Evolutionary conservation across 83 land plant genomes (phyloP).

Genomic region (Diphasiastrum complanatum): DNA sequence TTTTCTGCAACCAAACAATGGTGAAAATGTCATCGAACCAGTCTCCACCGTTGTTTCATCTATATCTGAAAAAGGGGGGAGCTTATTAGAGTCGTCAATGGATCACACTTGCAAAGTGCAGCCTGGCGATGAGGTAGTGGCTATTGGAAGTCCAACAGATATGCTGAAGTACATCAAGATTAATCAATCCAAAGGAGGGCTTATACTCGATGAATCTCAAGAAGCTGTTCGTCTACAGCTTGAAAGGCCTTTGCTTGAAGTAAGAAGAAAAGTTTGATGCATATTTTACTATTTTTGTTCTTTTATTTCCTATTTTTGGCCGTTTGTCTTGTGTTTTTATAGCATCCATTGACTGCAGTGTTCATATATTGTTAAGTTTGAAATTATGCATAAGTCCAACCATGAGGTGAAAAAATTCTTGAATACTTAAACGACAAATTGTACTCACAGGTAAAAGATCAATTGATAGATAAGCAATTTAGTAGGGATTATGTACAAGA

Average conservation of each 20-base stretch:
- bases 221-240: constrained; percentile 29
- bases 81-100: constrained; percentile 26
- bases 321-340: too few species aligned
- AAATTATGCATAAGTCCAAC: too few species aligned
- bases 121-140: constrained; percentile 31
- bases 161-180: constrained; percentile 22
- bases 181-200: neutral
- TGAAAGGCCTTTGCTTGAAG: constrained; percentile 23
- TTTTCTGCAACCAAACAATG: too few species aligned
- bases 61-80: constrained; percentile 21
- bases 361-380: neutral
- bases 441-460: neutral
- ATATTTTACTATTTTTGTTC: too few species aligned
- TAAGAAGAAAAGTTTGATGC: too few species aligned
- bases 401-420: too few species aligned
- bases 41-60: constrained; percentile 17
- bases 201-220: constrained; percentile 4
- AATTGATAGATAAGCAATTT: neutral
- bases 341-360: too few species aligned
- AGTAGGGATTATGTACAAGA: constrained; percentile 2
- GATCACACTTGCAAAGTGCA: constrained; percentile 18
- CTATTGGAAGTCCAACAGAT: constrained; percentile 22
- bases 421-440: neutral
- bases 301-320: too few species aligned
- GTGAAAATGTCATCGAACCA: constrained; percentile 1